Evolutionary conservation across 2,329 filamentous ascomycete genomes (phyloP), one percentile per base, ranked within the genome.

Genomic region (Neofusicoccum sp.): DNA sequence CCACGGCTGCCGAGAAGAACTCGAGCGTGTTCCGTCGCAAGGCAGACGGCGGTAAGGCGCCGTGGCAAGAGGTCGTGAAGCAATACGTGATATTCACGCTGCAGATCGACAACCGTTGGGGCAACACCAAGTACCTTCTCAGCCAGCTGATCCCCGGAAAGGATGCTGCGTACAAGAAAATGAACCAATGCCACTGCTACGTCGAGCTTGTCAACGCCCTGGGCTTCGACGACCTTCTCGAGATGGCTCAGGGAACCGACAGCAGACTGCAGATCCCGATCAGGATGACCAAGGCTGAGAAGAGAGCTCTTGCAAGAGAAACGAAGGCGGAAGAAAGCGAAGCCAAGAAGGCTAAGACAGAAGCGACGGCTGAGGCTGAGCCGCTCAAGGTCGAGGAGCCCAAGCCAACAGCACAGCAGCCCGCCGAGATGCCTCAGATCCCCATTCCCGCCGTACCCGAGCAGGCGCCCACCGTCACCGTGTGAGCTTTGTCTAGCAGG

Each of bases 71-170:
- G 53, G 87, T 96, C 1, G 89, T 90, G 3, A 82, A 85, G 64
- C 82, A 87, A 64, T 98, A 96, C 71, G 72, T 98, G 65, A 83
- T 84, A 63, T 83, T 83, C 33, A 83, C 87, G 31, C 80, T 99
- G 68, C 86, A 89, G 60, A 86, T 91, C 11, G 87, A 93, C 71
- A 98, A 99, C 73, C 86, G 87, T 64, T 95, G 88, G 73, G 89
- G 89, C 45, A 99, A 99, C 77, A 96, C 93, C 4, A 99, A 99
- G 74, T 99, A 89, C 72, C 80, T 95, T 33, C 84, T 99, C 30
- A 85, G 85, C 43, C 91, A 96, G 73, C 84, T 97, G 75, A 86
- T 98, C 26, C 91, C 92, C 0, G 91, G 93, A 14, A 96, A 92
- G 73, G 80, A 85, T 49, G 79, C 83, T 40, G 79, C 79, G 1